Conservation (phyloP, 345 rosid genomes). For the Aurinia saxatilis region DNA sequence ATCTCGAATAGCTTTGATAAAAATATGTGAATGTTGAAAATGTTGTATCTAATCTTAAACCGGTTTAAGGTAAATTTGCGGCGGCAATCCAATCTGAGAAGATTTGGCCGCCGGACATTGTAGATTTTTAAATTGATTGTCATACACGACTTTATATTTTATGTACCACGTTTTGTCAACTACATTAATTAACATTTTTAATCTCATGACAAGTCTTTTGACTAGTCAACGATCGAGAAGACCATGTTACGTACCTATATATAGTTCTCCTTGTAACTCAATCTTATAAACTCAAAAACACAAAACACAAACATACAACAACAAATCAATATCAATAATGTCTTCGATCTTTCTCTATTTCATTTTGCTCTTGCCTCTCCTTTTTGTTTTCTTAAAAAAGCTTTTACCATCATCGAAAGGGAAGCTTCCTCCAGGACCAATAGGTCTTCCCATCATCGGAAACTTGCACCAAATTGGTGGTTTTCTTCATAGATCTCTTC, state of each 20-base stretch:
- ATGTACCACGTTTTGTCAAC: neutral
- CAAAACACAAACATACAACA: neutral
- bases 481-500: conserved; percentile 20
- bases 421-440: no score
- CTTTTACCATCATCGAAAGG: no score
- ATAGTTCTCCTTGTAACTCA: neutral
- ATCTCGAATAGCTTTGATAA: no score
- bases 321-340: neutral
- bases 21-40: no score
- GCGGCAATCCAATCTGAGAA: neutral
- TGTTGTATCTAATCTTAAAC: neutral
- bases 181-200: no score
- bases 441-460: no score
- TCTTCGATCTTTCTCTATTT: neutral
- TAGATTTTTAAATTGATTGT: neutral
- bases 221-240: conserved; percentile 2
- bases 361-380: neutral
- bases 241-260: neutral
- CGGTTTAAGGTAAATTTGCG: neutral
- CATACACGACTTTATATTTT: conserved; percentile 1
- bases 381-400: neutral
- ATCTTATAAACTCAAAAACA: conserved; percentile 6
- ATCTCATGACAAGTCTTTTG: neutral
- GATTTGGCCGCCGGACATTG: conserved; percentile 7
- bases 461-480: no score